These are phyloP conservation scores for Chlamydomonas schloesseri DNA, from an alignment of 139 green algal species.

Conservation along the genomic window DNA sequence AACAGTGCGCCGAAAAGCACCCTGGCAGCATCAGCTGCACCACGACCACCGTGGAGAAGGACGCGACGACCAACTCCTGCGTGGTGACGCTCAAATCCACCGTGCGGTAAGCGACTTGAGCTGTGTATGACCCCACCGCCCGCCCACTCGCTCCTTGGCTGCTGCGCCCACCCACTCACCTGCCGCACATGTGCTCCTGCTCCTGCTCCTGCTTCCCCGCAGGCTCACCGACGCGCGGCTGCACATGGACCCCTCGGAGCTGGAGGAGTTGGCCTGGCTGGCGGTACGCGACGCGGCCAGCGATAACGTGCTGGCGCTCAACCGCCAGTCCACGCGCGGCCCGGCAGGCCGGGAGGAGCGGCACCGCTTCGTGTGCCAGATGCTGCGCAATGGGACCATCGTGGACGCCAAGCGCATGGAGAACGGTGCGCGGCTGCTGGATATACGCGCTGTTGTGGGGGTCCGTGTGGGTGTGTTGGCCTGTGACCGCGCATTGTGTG, in stretches of 20 bases:
- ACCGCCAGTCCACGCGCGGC: background rate
- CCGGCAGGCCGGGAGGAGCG: slow-evolving; percentile 35
- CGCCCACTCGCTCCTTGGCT: too few relatives aligned
- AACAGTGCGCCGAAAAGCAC: slow-evolving; percentile 12
- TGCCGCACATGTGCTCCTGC: too few relatives aligned
- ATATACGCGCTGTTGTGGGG: background rate
- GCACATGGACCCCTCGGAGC: slow-evolving; percentile 37
- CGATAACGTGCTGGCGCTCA: background rate
- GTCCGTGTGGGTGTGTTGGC: too few relatives aligned
- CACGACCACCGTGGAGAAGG: slow-evolving; percentile 35
- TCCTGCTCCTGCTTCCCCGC: too few relatives aligned
- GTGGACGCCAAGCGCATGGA: slow-evolving; percentile 24
- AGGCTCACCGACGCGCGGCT: slow-evolving; percentile 21
- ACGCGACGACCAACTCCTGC: slow-evolving; percentile 20
- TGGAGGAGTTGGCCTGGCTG: slow-evolving; percentile 54
- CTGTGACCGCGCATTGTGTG: too few relatives aligned
- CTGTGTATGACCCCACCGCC: too few relatives aligned
- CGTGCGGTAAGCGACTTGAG: too few relatives aligned
- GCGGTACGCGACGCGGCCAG: slow-evolving; percentile 48
- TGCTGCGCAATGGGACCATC: slow-evolving; percentile 27
- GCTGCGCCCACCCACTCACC: too few relatives aligned
- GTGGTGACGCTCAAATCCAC: slow-evolving; percentile 24
- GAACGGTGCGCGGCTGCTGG: slow-evolving; percentile 26
- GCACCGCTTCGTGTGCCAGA: slow-evolving; percentile 15
- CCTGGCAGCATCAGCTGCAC: slow-evolving; percentile 56